Conservation (phyloP, 2,329 filamentous ascomycete species). For the Pseudopithomyces maydicus region DNA sequence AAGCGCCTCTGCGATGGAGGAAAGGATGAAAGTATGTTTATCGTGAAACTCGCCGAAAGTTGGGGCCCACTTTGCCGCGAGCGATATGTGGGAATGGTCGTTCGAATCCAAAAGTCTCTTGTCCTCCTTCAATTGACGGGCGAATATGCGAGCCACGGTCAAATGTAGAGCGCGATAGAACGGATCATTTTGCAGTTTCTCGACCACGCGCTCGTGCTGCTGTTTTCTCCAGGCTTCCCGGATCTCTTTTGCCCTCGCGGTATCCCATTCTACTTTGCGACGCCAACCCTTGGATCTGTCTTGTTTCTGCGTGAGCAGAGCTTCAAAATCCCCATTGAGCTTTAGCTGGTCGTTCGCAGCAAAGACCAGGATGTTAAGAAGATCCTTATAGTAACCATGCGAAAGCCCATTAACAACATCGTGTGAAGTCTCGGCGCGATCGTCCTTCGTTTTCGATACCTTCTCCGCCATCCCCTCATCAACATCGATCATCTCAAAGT, state of each 20-base stretch:
- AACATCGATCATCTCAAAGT: constrained; percentile 52
- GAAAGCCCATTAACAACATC: constrained; percentile 49
- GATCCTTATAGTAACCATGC: constrained; percentile 68
- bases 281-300: constrained; percentile 25
- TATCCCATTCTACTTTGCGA: constrained; percentile 25
- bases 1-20: constrained; percentile 62
- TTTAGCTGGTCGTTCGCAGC: constrained; percentile 56
- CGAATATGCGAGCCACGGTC: constrained; percentile 61
- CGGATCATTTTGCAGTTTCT: constrained; percentile 49
- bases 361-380: constrained; percentile 62
- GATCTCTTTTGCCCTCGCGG: constrained; percentile 23
- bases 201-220: constrained; percentile 51
- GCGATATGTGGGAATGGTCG: constrained; percentile 55
- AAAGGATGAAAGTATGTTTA: constrained; percentile 62
- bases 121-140: constrained; percentile 59
- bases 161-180: constrained; percentile 60
- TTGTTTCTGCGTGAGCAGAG: constrained; percentile 48
- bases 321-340: constrained; percentile 45
- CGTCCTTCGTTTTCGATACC: too few relatives aligned
- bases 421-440: constrained; percentile 17
- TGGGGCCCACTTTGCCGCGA: constrained; percentile 67
- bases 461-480: constrained; percentile 33
- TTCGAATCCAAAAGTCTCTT: constrained; percentile 47
- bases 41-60: constrained; percentile 62
- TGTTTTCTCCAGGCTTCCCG: constrained; percentile 40